Base-by-base conservation (phyloP, 176 grass and related monocot genomes). In the Cymbopogon citratus region DNA sequence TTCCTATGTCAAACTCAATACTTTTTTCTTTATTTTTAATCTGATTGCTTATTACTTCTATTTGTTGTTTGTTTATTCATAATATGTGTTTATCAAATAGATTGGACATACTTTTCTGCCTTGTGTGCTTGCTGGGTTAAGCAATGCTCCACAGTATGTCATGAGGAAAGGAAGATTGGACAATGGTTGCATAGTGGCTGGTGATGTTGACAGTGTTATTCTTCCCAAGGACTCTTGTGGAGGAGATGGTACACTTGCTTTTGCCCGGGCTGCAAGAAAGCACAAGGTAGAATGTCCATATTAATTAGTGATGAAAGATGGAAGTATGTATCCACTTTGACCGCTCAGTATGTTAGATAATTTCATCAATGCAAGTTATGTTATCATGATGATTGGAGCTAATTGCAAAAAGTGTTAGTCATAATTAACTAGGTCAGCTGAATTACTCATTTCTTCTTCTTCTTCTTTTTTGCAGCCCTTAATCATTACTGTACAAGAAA, bases 21-120 rank as follows among this genome's bases (percentile, higher is more conserved):
- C 3, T 18, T 69, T 3, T 60, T 61, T 21, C 7, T 48, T 33
- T 24, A 21, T 6, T 75, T 57, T 69, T 35, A 54, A 75, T 1
- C 23, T 52, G 1, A 28, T 35, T 70, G 18, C n/a, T 77, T 23
- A 38, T 69, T 12, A 27, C n/a, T 61, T 48, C 61, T 71, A 34
- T 73, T 13, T 54, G 8, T 15, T 52, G 12, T 75, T 51, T 78
- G 26, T 57, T 28, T 72, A 75, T 12, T 40, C 19, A 43, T 51
- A 29, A 66, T 34, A 71, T 48, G 59, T 84, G 1, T 75, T 63
- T 66, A 72, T 81, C 3, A 14, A 80, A 81, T 84, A 98, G 92
- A 91, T 98, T 86, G 95, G 95, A 46, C 86, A 95, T 86, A 98
- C 95, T n/a, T 98, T 95, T 87, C 85, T 98, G 41, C 92, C 96